Evolutionary conservation across 176 grass and related monocot genomes (phyloP).

Genomic region (Musa beccarii): DNA sequence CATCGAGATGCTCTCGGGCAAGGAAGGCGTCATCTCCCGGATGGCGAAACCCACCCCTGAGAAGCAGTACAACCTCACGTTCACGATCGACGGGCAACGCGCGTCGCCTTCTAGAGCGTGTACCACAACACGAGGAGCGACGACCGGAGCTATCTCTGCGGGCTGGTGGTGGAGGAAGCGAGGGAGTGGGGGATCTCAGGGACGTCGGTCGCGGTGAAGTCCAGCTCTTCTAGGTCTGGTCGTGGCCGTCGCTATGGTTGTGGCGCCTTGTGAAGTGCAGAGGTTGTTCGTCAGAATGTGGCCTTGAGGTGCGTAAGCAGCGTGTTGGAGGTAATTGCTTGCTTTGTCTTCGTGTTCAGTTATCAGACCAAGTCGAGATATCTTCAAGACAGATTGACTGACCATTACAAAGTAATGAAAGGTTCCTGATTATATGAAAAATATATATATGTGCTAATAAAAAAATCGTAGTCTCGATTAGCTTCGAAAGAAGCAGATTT

Average conservation of each 20-base stretch:
- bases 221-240: constrained; percentile 5
- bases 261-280: no score
- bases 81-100: constrained; percentile 57
- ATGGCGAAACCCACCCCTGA: constrained; percentile 87
- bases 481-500: no score
- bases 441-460: no score
- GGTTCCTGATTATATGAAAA: no score
- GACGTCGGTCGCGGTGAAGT: constrained; percentile 15
- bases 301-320: no score
- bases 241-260: background rate
- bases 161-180: constrained; percentile 64
- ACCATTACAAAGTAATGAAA: no score
- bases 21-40: constrained; percentile 97
- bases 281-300: no score
- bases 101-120: constrained; percentile 81
- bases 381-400: no score
- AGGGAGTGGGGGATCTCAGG: constrained; percentile 57
- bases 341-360: no score
- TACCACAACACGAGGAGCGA: constrained; percentile 90
- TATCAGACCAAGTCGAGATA: no score
- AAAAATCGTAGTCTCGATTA: no score
- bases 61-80: constrained; percentile 78
- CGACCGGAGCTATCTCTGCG: constrained; percentile 70
- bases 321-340: no score
- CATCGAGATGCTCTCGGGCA: constrained; percentile 84